These are phyloP conservation scores for Cryptococcus sp. DNA, from an alignment of 1,284 basidiomycete genomes.

Conservation along the genomic window DNA sequence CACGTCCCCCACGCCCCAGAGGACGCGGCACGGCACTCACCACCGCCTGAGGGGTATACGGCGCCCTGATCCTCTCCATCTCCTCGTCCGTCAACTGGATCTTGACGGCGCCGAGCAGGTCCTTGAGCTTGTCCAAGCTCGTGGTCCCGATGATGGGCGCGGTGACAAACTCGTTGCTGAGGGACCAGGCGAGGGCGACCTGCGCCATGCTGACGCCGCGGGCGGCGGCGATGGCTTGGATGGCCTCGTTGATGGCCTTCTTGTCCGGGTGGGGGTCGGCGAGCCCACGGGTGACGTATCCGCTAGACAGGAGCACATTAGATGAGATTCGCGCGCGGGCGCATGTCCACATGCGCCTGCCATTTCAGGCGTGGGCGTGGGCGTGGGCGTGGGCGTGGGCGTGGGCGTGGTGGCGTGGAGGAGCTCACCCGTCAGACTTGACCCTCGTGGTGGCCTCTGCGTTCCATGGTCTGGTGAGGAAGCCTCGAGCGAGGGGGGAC, in stretches of 20 bases:
- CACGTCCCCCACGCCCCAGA: no score
- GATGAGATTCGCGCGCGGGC: no score
- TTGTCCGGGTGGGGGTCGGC: slow-evolving; percentile 22
- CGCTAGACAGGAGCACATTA: neutral
- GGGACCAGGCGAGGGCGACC: slow-evolving; percentile 57
- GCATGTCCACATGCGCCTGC: no score
- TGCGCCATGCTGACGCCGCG: slow-evolving; percentile 59
- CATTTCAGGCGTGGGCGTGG: no score
- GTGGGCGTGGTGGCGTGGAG: no score
- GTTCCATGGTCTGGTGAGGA: slow-evolving; percentile 29
- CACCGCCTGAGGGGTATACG: slow-evolving; percentile 45
- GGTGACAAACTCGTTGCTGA: slow-evolving; percentile 40
- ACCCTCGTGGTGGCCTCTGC: slow-evolving; percentile 24
- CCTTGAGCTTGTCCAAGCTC: slow-evolving; percentile 34
- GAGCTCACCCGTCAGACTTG: slow-evolving; percentile 22
- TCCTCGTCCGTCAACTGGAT: slow-evolving; percentile 57
- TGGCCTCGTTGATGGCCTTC: slow-evolving; percentile 46
- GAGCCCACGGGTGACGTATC: slow-evolving; percentile 17
- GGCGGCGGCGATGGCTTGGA: slow-evolving; percentile 58
- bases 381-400: no score
- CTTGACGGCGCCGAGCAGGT: slow-evolving; percentile 46
- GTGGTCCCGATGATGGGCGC: slow-evolving; percentile 47
- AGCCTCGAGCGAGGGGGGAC: slow-evolving; percentile 39
- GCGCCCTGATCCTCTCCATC: slow-evolving; percentile 54
- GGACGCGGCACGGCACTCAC: slow-evolving; percentile 8